phyloP scores from a whole-genome alignment of 371 early-diverging fungal species.

The Paraphysoderma sedebokerense region DNA sequence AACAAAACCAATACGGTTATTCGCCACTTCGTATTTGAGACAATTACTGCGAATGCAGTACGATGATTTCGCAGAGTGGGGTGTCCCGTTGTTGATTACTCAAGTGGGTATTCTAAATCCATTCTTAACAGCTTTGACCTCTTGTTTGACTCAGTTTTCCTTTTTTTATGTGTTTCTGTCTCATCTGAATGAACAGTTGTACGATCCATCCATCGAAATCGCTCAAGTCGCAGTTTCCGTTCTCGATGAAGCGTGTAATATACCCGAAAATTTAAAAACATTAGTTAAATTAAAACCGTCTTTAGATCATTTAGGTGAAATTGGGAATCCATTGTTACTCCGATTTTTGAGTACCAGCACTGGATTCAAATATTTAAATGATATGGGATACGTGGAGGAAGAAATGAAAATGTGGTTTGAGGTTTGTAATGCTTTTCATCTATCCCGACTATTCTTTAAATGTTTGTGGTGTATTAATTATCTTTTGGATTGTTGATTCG shows the following conservation, averaged over 20 bases:
- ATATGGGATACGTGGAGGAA: constrained; percentile 49
- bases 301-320: constrained; percentile 52
- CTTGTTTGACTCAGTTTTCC: not conserved
- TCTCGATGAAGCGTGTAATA: constrained; percentile 53
- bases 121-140: not conserved
- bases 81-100: constrained; percentile 46
- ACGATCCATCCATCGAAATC: constrained; percentile 59
- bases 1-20: constrained; percentile 49
- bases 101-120: constrained; percentile 20
- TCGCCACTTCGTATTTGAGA: constrained; percentile 54
- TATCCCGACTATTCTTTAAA: not conserved
- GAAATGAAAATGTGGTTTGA: constrained; percentile 74
- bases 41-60: constrained; percentile 35
- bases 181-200: constrained; percentile 26
- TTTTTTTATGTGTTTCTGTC: too few relatives aligned
- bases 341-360: constrained; percentile 48
- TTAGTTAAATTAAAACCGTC: constrained; percentile 49
- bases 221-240: constrained; percentile 50
- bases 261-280: constrained; percentile 40
- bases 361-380: constrained; percentile 51
- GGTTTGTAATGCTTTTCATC: constrained; percentile 21
- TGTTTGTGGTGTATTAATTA: not conserved
- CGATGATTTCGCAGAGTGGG: constrained; percentile 56
- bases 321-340: constrained; percentile 46
- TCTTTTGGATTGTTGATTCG: not conserved